These are phyloP conservation scores for Cryptosporidium parvum DNA, from an alignment of 169 alveolate species.

Conservation along the genomic window DNA sequence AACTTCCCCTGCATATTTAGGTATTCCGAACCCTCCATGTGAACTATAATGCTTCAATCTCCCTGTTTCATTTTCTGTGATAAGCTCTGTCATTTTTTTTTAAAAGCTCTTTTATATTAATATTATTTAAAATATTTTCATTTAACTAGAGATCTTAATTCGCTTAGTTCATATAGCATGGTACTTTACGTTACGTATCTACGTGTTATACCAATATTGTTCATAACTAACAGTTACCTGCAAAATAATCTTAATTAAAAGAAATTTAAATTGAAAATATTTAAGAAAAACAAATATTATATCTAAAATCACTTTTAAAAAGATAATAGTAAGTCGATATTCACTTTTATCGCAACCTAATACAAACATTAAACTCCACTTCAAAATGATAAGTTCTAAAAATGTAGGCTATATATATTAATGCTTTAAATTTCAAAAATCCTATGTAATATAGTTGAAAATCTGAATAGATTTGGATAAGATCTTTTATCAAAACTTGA, in stretches of 20 bases:
- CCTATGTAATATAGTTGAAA: too few species aligned
- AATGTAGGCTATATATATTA: too few species aligned
- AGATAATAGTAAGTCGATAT: background rate
- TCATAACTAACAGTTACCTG: background rate
- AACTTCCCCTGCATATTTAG: slow-evolving; percentile 60
- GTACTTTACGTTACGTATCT: slow-evolving; percentile 43
- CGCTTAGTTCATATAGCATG: background rate
- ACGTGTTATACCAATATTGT: background rate
- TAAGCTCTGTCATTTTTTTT: slow-evolving; percentile 6
- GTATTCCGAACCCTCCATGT: slow-evolving; percentile 43
- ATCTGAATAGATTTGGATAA: background rate
- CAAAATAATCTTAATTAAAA: background rate
- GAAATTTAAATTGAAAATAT: background rate
- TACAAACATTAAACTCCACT: background rate
- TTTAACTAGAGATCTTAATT: background rate
- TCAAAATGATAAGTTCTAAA: too few species aligned
- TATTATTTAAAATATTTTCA: background rate
- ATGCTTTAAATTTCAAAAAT: background rate
- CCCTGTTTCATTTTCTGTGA: slow-evolving; percentile 57
- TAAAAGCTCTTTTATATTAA: background rate
- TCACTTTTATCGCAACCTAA: background rate
- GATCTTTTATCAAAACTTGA: background rate
- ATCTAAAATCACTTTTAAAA: background rate
- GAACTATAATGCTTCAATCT: slow-evolving; percentile 35
- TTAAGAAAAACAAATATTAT: background rate